Evolutionary conservation across 805 yeast genomes (phyloP), one percentile per base, ranked within the genome.

Genomic region (Grigorovia humatica): DNA sequence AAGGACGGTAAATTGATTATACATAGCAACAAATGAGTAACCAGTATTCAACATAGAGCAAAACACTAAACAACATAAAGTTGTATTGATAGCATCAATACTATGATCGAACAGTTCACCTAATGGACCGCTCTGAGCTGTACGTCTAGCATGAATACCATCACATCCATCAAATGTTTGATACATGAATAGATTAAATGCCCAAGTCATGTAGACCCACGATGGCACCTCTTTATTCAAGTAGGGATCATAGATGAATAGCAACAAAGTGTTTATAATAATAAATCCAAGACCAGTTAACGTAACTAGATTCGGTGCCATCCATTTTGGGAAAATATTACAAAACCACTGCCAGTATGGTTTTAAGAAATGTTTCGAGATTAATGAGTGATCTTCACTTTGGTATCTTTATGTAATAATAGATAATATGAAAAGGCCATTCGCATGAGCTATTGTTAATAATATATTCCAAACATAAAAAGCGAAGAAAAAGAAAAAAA

Each of bases 91-190:
- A 1, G 85, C 78, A 61, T 81, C 85, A 35, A 81, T 77, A 52
- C 96, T 89, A 63, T 90, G 98, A 63, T 90, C 98, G 64, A 91
- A 91, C 52, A 90, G 74, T 66, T 90, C 98, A 38, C 98, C 98
- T 60, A 90, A 71, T 1, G 98, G 97, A 2, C 96, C 93, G 55
- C 88, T 79, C 68, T 88, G 95, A n/a, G 95, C 95, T 1, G 96
- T 90, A 62, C 91, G 80, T 64, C 98, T 81, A 15, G 97, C 97
- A 67, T 90, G 98, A 56, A 85, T 78, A 4, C 98, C 98, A 68
- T 90, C 98, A 68, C 96, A 86, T 0, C 96, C 96, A 67, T 90
- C 98, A 66, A 90, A 88, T 0, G 97, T 90, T 66, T 90, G 98
- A 67, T 90, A 90, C 76, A 89, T 72, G 64, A 90, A 89, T 57